These are phyloP conservation scores for Penicillium sp. DNA, from an alignment of 2,329 filamentous ascomycete species.

Conservation along the genomic window DNA sequence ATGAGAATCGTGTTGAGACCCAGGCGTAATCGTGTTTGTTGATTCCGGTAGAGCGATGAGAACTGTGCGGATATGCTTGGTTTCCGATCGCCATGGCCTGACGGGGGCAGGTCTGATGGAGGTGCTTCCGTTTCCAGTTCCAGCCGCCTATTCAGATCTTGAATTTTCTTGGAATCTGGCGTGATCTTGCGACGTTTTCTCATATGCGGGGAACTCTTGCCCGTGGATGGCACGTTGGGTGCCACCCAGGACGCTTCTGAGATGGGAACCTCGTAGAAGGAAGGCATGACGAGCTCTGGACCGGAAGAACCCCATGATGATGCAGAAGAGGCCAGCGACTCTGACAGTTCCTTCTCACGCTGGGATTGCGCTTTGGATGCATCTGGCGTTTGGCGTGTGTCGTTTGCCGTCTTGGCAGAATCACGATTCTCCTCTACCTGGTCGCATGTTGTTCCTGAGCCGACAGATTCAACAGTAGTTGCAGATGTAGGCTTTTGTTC, in stretches of 20 bases:
- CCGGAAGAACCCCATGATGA: constrained; percentile 28
- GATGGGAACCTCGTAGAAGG: constrained; percentile 31
- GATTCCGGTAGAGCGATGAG: neutral
- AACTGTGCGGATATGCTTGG: constrained; percentile 2
- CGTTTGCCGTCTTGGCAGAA: constrained; percentile 1
- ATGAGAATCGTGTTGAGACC: constrained; percentile 24
- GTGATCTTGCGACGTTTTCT: constrained; percentile 21
- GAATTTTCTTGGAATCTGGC: neutral
- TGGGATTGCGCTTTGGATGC: neutral
- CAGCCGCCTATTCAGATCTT: too few species aligned
- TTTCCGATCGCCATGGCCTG: neutral
- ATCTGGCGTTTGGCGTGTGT: neutral
- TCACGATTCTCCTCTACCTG: constrained; percentile 2
- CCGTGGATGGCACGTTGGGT: constrained; percentile 18
- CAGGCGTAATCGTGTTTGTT: constrained; percentile 10
- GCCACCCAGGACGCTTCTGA: constrained; percentile 31
- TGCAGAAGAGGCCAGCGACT: constrained; percentile 18
- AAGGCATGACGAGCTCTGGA: constrained; percentile 38
- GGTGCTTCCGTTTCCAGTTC: neutral
- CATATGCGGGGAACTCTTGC: constrained; percentile 3
- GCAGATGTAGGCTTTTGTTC: constrained; percentile 4
- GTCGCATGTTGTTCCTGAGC: constrained; percentile 6
- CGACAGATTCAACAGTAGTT: constrained; percentile 3
- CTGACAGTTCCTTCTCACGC: constrained; percentile 11
- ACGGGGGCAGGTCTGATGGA: constrained; percentile 7